A percentile compares a stretch with the other conserved stretches of the same genome.
Evolutionary conservation across 306 rosid genomes (phyloP).

Genomic region (Vigna radiata): DNA sequence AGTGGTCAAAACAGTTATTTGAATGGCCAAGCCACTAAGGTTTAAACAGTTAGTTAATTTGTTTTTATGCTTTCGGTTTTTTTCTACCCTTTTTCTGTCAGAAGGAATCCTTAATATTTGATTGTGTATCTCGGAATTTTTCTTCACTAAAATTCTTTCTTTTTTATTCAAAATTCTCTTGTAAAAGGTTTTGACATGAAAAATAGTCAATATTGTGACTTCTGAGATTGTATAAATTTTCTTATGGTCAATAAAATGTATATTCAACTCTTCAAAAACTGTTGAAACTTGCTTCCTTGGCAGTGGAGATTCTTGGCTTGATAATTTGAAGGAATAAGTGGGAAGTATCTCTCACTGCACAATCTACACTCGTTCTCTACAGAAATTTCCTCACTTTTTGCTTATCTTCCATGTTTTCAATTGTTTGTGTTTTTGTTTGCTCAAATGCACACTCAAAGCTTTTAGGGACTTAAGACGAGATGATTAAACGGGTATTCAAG

Average conservation of each 20-base stretch:
- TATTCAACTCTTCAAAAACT: neutral
- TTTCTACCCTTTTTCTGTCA: neutral
- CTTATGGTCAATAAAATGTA: neutral
- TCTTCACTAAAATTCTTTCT: neutral
- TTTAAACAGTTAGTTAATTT: neutral
- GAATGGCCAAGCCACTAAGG: constrained; percentile 6
- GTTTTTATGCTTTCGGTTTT: constrained; percentile 12
- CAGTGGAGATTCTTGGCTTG: constrained; percentile 15
- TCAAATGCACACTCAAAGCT: neutral
- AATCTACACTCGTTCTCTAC: neutral
- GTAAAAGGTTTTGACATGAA: neutral
- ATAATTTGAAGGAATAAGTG: neutral
- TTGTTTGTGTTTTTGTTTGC: neutral
- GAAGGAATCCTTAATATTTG: neutral
- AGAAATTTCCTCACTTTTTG: neutral
- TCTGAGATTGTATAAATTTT: constrained; percentile 16
- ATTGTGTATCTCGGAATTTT: neutral
- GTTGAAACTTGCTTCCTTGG: constrained; percentile 24
- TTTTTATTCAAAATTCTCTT: neutral
- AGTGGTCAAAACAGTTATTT: neutral
- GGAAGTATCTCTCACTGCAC: constrained; percentile 22
- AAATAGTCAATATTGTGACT: neutral
- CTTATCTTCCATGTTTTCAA: neutral
- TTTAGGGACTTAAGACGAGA: neutral
- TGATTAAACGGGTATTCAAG: constrained; percentile 8